These are phyloP conservation scores for Zymoseptoria tritici DNA, from an alignment of 2,329 filamentous ascomycete genomes.

Conservation along the genomic window DNA sequence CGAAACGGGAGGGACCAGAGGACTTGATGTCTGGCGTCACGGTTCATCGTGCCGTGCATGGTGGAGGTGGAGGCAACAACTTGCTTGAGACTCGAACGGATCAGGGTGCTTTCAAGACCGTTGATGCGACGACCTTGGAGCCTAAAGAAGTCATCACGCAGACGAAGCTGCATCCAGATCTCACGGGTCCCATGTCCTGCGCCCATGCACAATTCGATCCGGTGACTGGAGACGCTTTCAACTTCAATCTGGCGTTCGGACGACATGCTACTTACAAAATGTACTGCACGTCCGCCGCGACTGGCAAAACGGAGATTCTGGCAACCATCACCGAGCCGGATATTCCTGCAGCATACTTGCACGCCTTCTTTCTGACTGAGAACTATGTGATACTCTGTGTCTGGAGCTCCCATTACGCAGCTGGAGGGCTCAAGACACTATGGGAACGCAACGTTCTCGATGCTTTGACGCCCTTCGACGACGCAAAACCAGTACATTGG, in stretches of 20 bases:
- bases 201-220: conserved; percentile 68
- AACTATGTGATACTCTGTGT: conserved; percentile 67
- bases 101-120: conserved; percentile 52
- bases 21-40: conserved; percentile 56
- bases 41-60: conserved; percentile 15
- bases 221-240: conserved; percentile 65
- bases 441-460: conserved; percentile 63
- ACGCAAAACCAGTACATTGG: conserved; percentile 44
- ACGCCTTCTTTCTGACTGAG: conserved; percentile 68
- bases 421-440: conserved; percentile 52
- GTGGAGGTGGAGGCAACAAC: neutral
- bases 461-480: conserved; percentile 53
- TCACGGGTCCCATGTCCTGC: conserved; percentile 59
- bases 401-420: conserved; percentile 56
- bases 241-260: conserved; percentile 68
- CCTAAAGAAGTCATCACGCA: conserved; percentile 58
- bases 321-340: conserved; percentile 53
- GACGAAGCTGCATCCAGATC: conserved; percentile 53
- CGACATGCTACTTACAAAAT: conserved; percentile 56
- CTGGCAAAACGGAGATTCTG: conserved; percentile 60
- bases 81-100: conserved; percentile 50
- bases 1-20: neutral
- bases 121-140: conserved; percentile 65
- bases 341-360: conserved; percentile 62
- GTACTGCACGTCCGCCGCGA: conserved; percentile 54